Conservation (phyloP, 23 red algal genomes). For the Gracilaria domingensis region DNA sequence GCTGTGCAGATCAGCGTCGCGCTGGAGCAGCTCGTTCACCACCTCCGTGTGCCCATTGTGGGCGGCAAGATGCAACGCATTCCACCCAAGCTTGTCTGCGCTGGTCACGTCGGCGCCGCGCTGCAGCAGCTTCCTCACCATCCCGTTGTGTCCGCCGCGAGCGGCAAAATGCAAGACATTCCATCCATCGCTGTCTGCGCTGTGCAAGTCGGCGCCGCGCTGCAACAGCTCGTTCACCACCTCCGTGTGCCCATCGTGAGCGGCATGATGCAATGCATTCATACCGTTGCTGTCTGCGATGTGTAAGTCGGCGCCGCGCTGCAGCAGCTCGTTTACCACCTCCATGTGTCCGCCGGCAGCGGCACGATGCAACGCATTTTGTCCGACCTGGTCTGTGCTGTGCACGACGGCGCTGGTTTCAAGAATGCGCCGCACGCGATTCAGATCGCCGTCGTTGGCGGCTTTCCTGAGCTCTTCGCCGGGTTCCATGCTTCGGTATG, state of each 20-base stretch:
- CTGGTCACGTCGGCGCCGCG: not conserved
- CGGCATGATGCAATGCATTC: not conserved
- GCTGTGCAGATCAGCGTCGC: not conserved
- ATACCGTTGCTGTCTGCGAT: not conserved
- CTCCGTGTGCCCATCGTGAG: not conserved
- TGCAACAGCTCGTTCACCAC: slow-evolving; percentile 2
- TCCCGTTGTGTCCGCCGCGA: not conserved
- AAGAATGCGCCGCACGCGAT: not conserved
- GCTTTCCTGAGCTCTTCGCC: too few relatives aligned
- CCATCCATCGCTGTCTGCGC: not conserved
- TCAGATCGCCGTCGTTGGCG: not conserved
- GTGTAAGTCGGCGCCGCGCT: not conserved
- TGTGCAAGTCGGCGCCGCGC: not conserved
- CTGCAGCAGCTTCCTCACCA: slow-evolving; percentile 12
- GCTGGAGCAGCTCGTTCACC: not conserved
- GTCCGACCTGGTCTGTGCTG: not conserved
- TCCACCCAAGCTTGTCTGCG: not conserved
- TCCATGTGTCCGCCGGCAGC: not conserved
- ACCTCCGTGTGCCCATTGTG: not conserved
- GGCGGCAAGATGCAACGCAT: not conserved
- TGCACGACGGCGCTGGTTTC: not conserved
- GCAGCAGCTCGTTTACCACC: slow-evolving; percentile 8
- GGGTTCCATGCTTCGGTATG: too few relatives aligned
- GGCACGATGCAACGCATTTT: not conserved
- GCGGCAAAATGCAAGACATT: slow-evolving; percentile 7